These are phyloP conservation scores for Pseudogymnoascus sp. DNA, from an alignment of 2,329 filamentous ascomycete genomes.

Conservation along the genomic window DNA sequence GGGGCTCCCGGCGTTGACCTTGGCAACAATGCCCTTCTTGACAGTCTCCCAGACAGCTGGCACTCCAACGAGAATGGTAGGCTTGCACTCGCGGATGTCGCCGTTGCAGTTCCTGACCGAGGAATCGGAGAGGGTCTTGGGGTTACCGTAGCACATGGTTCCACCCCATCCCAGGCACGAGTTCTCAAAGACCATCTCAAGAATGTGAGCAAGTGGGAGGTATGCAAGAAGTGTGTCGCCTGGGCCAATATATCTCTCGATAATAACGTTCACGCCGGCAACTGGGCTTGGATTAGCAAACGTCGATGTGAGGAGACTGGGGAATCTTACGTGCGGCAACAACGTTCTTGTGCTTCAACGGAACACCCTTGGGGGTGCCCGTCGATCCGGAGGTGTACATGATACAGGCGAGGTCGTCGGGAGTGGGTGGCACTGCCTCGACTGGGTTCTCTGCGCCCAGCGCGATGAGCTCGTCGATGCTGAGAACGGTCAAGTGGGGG, in stretches of 20 bases:
- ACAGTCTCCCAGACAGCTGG: slow-evolving; percentile 96
- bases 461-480: slow-evolving; percentile 44
- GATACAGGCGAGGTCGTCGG: slow-evolving; percentile 73
- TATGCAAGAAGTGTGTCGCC: slow-evolving; percentile 80
- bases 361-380: slow-evolving; percentile 81
- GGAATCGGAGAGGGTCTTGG: slow-evolving; percentile 75
- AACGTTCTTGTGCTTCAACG: slow-evolving; percentile 74
- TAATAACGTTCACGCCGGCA: slow-evolving; percentile 69
- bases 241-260: slow-evolving; percentile 69
- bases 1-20: slow-evolving; percentile 61
- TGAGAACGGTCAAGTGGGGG: slow-evolving; percentile 44
- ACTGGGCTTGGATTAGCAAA: slow-evolving; percentile 37
- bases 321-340: slow-evolving; percentile 62
- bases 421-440: slow-evolving; percentile 63
- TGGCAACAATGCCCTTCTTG: slow-evolving; percentile 81
- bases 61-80: slow-evolving; percentile 86
- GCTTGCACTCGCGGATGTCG: slow-evolving; percentile 85
- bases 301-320: slow-evolving; percentile 3
- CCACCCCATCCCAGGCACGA: slow-evolving; percentile 80
- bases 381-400: slow-evolving; percentile 87
- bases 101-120: slow-evolving; percentile 85
- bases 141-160: slow-evolving; percentile 86
- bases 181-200: slow-evolving; percentile 94
- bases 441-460: slow-evolving; percentile 52
- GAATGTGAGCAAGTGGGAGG: slow-evolving; percentile 87